Conservation (phyloP, 768 basidiomycete genomes). For the Lentinula sp. region DNA sequence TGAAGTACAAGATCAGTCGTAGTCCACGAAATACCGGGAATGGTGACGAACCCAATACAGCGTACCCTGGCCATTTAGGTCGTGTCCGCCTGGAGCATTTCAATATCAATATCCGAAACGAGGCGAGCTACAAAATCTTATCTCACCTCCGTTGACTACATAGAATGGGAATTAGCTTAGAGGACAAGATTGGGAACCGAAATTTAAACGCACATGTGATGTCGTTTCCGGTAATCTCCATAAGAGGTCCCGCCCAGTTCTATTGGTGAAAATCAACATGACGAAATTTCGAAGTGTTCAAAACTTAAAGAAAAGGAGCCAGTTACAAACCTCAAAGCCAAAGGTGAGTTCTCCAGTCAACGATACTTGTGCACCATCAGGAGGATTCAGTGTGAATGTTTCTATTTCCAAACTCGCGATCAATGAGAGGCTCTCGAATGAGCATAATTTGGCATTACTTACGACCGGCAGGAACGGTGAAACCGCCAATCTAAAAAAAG, state of each 20-base stretch:
- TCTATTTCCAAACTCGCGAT: constrained; percentile 3
- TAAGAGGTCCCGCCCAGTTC: constrained; percentile 18
- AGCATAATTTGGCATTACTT: not conserved
- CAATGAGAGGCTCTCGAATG: not conserved
- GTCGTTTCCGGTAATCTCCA: constrained; percentile 16
- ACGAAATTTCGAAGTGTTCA: constrained; percentile 7
- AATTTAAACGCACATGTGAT: constrained; percentile 8
- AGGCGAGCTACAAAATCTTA: not conserved
- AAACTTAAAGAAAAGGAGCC: constrained; percentile 4
- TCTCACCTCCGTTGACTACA: constrained; percentile 3
- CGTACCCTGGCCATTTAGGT: constrained; percentile 8
- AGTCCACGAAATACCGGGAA: not conserved
- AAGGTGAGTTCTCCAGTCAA: constrained; percentile 40
- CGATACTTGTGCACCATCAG: constrained; percentile 34
- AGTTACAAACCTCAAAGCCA: constrained; percentile 26
- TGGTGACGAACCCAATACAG: constrained; percentile 8
- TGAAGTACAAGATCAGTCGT: not conserved
- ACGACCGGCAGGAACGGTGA: constrained; percentile 36
- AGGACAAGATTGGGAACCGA: no score
- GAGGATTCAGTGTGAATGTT: constrained; percentile 32
- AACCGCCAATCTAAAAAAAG: constrained; percentile 26
- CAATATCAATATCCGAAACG: not conserved
- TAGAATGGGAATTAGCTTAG: not conserved
- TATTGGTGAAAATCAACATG: constrained; percentile 17
- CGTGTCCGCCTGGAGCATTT: constrained; percentile 6